Base-by-base conservation (phyloP, 2,329 filamentous ascomycete species). In the Phymatotrichopsis omnivora region DNA sequence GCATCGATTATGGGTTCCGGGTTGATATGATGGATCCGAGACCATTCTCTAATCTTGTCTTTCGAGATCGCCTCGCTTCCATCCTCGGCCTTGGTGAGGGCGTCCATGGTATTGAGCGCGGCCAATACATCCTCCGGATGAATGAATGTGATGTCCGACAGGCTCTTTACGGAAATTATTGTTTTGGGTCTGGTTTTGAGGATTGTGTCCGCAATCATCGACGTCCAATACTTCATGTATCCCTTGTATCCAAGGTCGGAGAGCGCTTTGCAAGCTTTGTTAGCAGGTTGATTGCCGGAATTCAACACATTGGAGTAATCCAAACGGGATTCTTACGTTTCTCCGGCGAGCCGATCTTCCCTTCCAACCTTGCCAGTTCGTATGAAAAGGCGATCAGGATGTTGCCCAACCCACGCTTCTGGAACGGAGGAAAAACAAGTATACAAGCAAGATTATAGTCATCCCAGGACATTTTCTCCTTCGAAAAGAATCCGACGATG, bases 391-490 rank as follows among this genome's bases (percentile, higher is more conserved):
- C 86, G 77, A 98, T 96, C 24, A 98, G 71, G 39, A 96, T 68
- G 40, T 85, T 78, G 0, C 91, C 91, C 0, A 96, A 73, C 1
- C 89, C 86, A 55, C 85, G 86, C 53, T 82, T 80, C 64, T 96
- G 89, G 78, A 89, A 96, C 0, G 91, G 91, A 1, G 91, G 91
- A 60, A 96, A 96, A 12, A 96, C 75, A 5, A 96, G 71, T 57
- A 98, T 98, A 62, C 91, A 98, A 1, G 91, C 91, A 4, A 98
- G 73, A 56, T 96, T 98, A 64, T 98, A 96, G 60, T 89, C 87
- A 60, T 98, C 91, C 89, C 91, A 98, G 3, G 85, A 94, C 71
- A 95, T 82, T 63, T 96, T 96, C 64, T 98, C 91, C 62, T 98
- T 96, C 53, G 84, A 93, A 68, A 96, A 98, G 72, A 96, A 96